phyloP scores from a whole-genome alignment of 805 yeast species.

The Saccharomycopsis sp. region DNA sequence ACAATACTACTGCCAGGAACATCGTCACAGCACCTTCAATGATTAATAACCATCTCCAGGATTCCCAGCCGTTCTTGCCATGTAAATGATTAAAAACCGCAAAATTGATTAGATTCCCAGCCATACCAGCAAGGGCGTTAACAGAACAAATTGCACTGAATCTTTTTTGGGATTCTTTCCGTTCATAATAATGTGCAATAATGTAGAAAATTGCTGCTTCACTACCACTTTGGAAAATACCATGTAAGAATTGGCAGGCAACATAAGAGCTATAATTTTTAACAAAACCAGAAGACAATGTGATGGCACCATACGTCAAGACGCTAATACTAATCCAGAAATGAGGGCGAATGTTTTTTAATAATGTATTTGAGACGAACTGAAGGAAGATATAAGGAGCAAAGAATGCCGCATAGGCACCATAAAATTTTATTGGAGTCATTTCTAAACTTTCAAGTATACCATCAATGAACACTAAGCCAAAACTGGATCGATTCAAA shows the following conservation, averaged over 20 bases:
- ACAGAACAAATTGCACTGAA: slow-evolving; percentile 27
- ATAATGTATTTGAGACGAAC: slow-evolving; percentile 31
- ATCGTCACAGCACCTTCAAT: slow-evolving; percentile 40
- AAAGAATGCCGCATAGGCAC: slow-evolving; percentile 12
- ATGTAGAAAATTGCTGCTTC: slow-evolving; percentile 41
- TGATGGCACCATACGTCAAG: slow-evolving; percentile 34
- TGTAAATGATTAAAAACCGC: slow-evolving; percentile 26
- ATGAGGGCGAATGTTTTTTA: slow-evolving; percentile 36
- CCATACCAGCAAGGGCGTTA: slow-evolving; percentile 4
- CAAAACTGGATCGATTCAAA: slow-evolving; percentile 9
- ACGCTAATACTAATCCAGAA: slow-evolving; percentile 36
- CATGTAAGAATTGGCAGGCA: slow-evolving; percentile 38
- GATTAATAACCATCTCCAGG: slow-evolving; percentile 49
- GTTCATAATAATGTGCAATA: slow-evolving; percentile 36
- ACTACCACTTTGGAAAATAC: slow-evolving; percentile 38
- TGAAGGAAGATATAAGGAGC: slow-evolving; percentile 18
- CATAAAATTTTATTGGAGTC: background rate
- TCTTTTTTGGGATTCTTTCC: slow-evolving; percentile 35
- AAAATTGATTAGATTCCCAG: slow-evolving; percentile 5
- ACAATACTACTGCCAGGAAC: slow-evolving; percentile 27
- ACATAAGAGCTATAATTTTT: slow-evolving; percentile 33
- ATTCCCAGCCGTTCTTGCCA: slow-evolving; percentile 30
- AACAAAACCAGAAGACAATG: slow-evolving; percentile 39
- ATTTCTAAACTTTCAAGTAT: background rate
- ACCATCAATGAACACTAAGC: slow-evolving; percentile 3